Conservation (phyloP, 2,329 filamentous ascomycete genomes). For the Cercospora brassicicola region DNA sequence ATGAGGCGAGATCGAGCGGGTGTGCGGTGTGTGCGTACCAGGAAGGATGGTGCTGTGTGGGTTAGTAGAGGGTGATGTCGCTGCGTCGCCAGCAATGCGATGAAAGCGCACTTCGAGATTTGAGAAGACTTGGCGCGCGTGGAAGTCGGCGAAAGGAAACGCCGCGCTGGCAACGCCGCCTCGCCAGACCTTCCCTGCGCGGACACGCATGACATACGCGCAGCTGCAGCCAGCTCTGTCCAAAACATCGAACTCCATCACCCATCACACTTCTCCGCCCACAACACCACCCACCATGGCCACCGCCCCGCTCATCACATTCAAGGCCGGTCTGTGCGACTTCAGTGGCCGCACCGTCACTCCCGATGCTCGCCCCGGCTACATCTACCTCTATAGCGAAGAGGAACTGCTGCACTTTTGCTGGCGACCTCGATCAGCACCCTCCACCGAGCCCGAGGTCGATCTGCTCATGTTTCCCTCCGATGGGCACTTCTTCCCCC, state of each 20-base stretch:
- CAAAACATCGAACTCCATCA: constrained; percentile 1
- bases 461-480: constrained; percentile 92
- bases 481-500: constrained; percentile 80
- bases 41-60: constrained; percentile 15
- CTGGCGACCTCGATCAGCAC: constrained; percentile 79
- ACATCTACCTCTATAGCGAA: constrained; percentile 88
- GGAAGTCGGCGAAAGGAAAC: background rate
- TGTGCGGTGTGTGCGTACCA: constrained; percentile 12
- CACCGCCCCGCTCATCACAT: constrained; percentile 82
- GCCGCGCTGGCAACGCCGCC: background rate
- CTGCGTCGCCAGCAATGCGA: constrained; percentile 12
- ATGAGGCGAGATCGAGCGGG: background rate
- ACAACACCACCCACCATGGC: constrained; percentile 62
- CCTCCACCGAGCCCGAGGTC: constrained; percentile 71
- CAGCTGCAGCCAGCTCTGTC: background rate
- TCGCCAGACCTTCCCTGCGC: constrained; percentile 1
- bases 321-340: constrained; percentile 91
- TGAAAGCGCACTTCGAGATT: constrained; percentile 4
- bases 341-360: constrained; percentile 63
- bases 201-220: background rate
- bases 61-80: constrained; percentile 18
- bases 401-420: constrained; percentile 97
- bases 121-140: constrained; percentile 9
- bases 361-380: constrained; percentile 71
- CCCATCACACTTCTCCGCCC: background rate